Conservation (phyloP, 1,284 basidiomycete species). For the Malassezia dermatis region DNA sequence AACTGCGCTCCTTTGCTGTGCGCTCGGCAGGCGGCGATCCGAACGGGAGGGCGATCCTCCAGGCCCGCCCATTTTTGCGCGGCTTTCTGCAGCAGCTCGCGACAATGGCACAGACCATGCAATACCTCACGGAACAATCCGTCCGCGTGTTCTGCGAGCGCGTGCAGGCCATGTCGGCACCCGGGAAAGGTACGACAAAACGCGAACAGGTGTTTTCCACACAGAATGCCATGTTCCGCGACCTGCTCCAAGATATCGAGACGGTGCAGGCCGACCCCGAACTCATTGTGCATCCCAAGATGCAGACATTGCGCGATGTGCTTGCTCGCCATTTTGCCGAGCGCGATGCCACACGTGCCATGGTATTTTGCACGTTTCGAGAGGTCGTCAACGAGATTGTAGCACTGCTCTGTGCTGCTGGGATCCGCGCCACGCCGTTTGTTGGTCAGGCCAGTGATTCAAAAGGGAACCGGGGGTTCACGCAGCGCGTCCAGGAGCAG, state of each 20-base stretch:
- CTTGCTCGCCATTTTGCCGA: slow-evolving; percentile 52
- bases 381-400: slow-evolving; percentile 86
- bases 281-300: slow-evolving; percentile 75
- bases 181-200: slow-evolving; percentile 27
- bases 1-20: slow-evolving; percentile 33
- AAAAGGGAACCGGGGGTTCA: slow-evolving; percentile 72
- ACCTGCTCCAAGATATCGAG: slow-evolving; percentile 59
- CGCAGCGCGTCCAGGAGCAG: slow-evolving; percentile 84
- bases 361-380: slow-evolving; percentile 87
- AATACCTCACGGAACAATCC: slow-evolving; percentile 62
- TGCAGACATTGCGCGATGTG: slow-evolving; percentile 59
- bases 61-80: slow-evolving; percentile 20
- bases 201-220: slow-evolving; percentile 50
- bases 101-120: slow-evolving; percentile 35
- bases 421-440: slow-evolving; percentile 63
- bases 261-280: slow-evolving; percentile 49
- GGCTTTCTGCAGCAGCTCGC: slow-evolving; percentile 23
- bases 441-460: slow-evolving; percentile 83
- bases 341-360: slow-evolving; percentile 61
- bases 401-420: slow-evolving; percentile 53
- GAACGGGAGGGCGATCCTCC: slow-evolving; percentile 16
- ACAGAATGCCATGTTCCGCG: slow-evolving; percentile 56
- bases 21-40: slow-evolving; percentile 19
- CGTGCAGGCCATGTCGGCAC: slow-evolving; percentile 49
- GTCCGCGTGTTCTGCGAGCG: slow-evolving; percentile 37